A percentile compares a stretch with the other conserved stretches of the same genome.
phyloP scores from a whole-genome alignment of 345 rosid genomes.

The Reutealis trisperma region DNA sequence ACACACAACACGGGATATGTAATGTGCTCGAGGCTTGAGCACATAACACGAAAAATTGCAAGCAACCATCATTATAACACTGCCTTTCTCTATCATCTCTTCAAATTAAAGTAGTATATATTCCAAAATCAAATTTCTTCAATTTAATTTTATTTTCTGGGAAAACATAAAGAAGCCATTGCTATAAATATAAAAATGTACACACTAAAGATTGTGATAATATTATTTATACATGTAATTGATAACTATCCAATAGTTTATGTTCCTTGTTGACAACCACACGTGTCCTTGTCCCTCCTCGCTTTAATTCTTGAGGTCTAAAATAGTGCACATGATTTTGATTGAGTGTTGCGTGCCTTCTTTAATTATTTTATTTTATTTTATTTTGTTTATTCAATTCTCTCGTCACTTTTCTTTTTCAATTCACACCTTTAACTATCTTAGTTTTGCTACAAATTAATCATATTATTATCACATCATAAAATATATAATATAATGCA shows the following conservation, averaged over 20 bases:
- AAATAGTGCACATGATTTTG: constrained; percentile 28
- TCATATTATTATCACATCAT: too few species aligned
- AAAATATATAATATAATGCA: too few species aligned
- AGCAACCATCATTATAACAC: too few species aligned
- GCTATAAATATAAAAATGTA: background rate
- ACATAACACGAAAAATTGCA: background rate
- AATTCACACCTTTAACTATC: too few species aligned
- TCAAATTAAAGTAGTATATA: too few species aligned
- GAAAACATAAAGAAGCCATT: background rate
- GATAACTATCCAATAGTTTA: background rate
- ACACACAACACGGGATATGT: background rate
- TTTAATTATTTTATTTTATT: background rate
- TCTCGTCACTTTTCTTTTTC: background rate
- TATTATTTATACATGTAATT: constrained; percentile 1
- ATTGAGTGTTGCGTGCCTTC: constrained; percentile 5
- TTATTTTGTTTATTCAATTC: too few species aligned
- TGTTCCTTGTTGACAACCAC: constrained; percentile 25
- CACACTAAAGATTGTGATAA: constrained; percentile 5
- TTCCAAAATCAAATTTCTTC: too few species aligned
- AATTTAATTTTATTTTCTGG: background rate
- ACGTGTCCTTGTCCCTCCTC: constrained; percentile 24
- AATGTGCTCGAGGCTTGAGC: background rate
- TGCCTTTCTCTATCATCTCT: too few species aligned
- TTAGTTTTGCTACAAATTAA: too few species aligned
- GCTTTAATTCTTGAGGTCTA: constrained; percentile 6